Base-by-base conservation (phyloP, 306 rosid species). In the Begonia masoniana region DNA sequence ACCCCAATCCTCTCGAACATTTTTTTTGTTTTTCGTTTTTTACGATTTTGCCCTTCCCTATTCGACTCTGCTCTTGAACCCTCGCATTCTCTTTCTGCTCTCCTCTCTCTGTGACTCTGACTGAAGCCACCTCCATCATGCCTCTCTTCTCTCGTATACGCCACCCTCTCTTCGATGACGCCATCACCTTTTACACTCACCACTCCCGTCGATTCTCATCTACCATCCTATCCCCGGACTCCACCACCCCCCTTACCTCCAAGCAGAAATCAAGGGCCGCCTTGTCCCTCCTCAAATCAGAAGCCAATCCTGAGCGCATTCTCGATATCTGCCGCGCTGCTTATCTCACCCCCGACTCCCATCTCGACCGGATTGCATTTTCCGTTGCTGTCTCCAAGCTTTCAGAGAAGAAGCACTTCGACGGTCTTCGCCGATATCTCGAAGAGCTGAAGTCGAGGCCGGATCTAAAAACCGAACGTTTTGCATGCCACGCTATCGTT, bases 281-380 rank as follows among this genome's bases (percentile, higher is more conserved):
- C 11, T 66, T 89, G n/a, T 10, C 50, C 42, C 94, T 68, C 41
- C 68, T 89, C 71, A 82, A 82, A 41, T 0, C 80, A 15, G 97
- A 89, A 71, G 59, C 73, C 1, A 79, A 85, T 67, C 95, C 95
- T 0, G 70, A 74, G 50, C 77, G 67, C 43, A 76, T 85, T 71
- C 47, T 85, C 41, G 81, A 75, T 0, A 78, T 89, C 59, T 89
- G 97, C 71, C 77, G 82, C 59, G 78, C 94, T 31, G 95, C 89
- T 7, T 58, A 77, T 8, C 85, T 89, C 61, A 68, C 85, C 2
- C 91, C 94, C 2, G 82, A 72, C n/a, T 48, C 57, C 7, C 85
- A 76, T 54, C 75, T 89, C 48, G 94, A 89, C 50, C 95, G 94
- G 42, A 9, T 75, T 36, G 69, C 80, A 10, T 61, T 85, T 62